Conservation (phyloP, 2,329 filamentous ascomycete species). For the Penicillium griseofulvum region DNA sequence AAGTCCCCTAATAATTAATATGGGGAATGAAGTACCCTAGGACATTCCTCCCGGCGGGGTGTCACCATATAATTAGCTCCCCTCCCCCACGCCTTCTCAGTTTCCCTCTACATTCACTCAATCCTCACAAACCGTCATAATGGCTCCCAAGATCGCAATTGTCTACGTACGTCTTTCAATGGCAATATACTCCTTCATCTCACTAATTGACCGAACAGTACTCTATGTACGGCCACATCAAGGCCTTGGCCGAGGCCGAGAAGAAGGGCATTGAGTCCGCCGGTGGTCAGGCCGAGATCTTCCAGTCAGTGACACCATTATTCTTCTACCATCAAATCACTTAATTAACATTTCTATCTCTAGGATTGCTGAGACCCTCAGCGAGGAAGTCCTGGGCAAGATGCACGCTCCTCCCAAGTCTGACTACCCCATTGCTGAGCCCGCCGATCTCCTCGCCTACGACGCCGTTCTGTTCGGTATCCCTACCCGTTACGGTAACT, state of each 20-base stretch:
- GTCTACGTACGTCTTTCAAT: conserved; percentile 65
- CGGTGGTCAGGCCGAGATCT: conserved; percentile 77
- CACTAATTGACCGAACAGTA: conserved; percentile 56
- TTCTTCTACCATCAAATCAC: not conserved
- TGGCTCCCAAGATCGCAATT: conserved; percentile 91
- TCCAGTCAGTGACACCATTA: conserved; percentile 58
- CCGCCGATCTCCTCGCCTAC: conserved; percentile 66
- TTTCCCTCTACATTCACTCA: conserved; percentile 1
- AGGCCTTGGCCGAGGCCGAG: conserved; percentile 80
- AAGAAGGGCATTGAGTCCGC: conserved; percentile 85
- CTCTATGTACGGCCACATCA: conserved; percentile 91
- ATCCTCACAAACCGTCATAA: conserved; percentile 46
- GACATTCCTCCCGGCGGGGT: not conserved
- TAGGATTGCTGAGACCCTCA: conserved; percentile 80
- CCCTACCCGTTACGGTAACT: conserved; percentile 95
- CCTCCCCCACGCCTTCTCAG: not conserved
- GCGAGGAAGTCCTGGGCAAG: conserved; percentile 77
- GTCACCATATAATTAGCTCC: conserved; percentile 11
- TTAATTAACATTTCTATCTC: conserved; percentile 7
- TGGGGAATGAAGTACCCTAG: conserved; percentile 3
- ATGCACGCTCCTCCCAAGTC: conserved; percentile 84
- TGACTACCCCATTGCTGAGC: conserved; percentile 63
- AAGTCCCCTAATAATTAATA: not conserved
- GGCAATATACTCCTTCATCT: not conserved
- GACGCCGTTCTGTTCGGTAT: conserved; percentile 92